Evolutionary conservation across 345 rosid species (phyloP), one percentile per base, ranked within the genome.

Genomic region (Aurinia saxatilis): DNA sequence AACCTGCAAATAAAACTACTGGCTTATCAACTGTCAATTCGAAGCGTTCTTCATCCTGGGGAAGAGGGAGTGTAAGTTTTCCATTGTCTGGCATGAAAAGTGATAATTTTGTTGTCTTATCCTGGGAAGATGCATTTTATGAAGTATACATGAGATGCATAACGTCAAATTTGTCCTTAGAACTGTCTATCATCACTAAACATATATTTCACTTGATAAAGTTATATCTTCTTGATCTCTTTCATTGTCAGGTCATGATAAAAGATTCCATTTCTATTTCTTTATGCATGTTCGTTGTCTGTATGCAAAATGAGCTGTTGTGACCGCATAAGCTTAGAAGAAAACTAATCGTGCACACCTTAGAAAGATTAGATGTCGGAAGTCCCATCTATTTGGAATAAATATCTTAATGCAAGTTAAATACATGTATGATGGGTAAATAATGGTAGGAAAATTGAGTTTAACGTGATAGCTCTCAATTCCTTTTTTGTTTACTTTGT

Each of bases 11-110:
- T 72, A 89, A 85, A 81, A 63, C 15, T 65, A 50, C 84, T 56
- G 79, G 81, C 40, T 80, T 85, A 45, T 49, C 76, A 44, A 82
- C 76, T 57, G 53, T 30, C 68, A 80, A 57, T 50, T 54, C 82
- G 2, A 89, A 84, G 80, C 77, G 84, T 46, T 82, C 93, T 65
- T 69, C 91, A 50, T 81, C 91, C 55, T 87, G 98, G 98, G 95
- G 91, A 77, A 87, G 96, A 79, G 79, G 80, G 68, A 72, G 68
- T 61, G 98, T 92, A 76, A 80, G 97, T 80, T 34, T 17, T 25
- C 46, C 50, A 37, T 57, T 31, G 50, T 47, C 64, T 70, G 19
- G 33, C 54, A 56, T 31, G 57, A 70, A 40, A 10, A 53, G 14
- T 49, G 36, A 31, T 29, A n/a, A 14, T 14, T 37, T 15, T 60